These are phyloP conservation scores for Lodderomyces parapsilosis DNA, from an alignment of 1,139 yeast species.

Conservation along the genomic window DNA sequence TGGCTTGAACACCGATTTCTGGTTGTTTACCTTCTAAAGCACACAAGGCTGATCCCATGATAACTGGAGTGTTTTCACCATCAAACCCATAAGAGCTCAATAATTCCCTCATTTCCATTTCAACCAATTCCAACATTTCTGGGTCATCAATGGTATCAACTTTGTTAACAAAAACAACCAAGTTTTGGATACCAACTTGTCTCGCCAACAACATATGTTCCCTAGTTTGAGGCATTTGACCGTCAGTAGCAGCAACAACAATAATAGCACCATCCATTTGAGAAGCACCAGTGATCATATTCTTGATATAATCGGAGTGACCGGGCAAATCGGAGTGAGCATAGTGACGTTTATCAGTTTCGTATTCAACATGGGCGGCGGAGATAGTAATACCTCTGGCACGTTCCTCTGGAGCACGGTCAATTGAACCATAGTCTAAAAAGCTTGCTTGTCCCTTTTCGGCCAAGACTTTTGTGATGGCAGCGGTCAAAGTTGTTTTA, in stretches of 20 bases:
- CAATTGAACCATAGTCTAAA: slow-evolving; percentile 90
- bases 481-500: slow-evolving; percentile 96
- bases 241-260: slow-evolving; percentile 98
- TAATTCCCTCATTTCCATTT: slow-evolving; percentile 99
- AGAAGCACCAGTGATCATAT: slow-evolving; percentile 99
- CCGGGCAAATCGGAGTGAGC: slow-evolving; percentile 65
- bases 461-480: slow-evolving; percentile 93
- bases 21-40: slow-evolving; percentile 88
- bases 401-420: slow-evolving; percentile 99
- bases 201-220: slow-evolving; percentile 97
- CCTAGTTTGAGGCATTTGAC: slow-evolving; percentile 99
- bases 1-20: slow-evolving; percentile 89
- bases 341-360: slow-evolving; percentile 88
- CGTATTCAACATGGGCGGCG: slow-evolving; percentile 95
- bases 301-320: slow-evolving; percentile 97
- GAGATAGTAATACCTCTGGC: slow-evolving; percentile 99
- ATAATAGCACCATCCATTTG: slow-evolving; percentile 99
- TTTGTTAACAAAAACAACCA: slow-evolving; percentile 97
- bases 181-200: slow-evolving; percentile 98
- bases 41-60: slow-evolving; percentile 98
- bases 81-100: slow-evolving; percentile 89
- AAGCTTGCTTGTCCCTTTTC: slow-evolving; percentile 88
- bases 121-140: slow-evolving; percentile 98
- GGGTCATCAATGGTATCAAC: slow-evolving; percentile 97
- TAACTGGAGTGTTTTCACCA: slow-evolving; percentile 96